Evolutionary conservation across 768 basidiomycete species (phyloP), one percentile per base, ranked within the genome.

Genomic region (Udeniomyces megalosporus): DNA sequence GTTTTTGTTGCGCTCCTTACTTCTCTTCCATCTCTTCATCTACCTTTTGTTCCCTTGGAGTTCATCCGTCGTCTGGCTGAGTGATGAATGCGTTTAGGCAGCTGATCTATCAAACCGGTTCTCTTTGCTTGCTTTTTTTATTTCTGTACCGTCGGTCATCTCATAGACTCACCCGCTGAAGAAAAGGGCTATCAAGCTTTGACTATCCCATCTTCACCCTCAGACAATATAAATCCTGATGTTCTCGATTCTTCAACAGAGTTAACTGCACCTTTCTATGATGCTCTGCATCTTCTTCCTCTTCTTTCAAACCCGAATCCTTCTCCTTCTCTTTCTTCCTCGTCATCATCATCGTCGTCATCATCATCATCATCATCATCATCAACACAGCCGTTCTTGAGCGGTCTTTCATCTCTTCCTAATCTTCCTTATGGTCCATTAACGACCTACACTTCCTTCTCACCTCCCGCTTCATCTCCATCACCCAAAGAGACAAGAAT

Each of bases 131-230:
- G 14, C 47, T 28, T 32, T 42, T 10, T 44, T 35, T 31, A 2
- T 1, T 28, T 34, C 48, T 29, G 17, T 35, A 42, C 35, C 22
- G 24, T 15, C 26, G 24, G 17, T 52, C 26, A 10, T 26, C 6
- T 4, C 22, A 28, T 42, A 65, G 63, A 65, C 38, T 65, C 63
- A n/a, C 63, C 63, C 14, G 58, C 58, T n/a, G 24, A 54, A 24
- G 63, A 65, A 52, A 11, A 42, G 15, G 63, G 63, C 51, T 65
- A 54, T 58, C 42, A 65, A 24, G 44, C 57, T 6, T 28, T 65
- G 26, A 42, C 38, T 42, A 17, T 8, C 8, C 38, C 38, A 8
- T 42, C 38, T 42, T 42, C 10, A 42, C 17, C 10, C 38, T 8
- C 10, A 17, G 10, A 42, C 38, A 42, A 42, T 42, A 17, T 17